Percentiles rank a stretch among this genome's conserved stretches.
Evolutionary conservation across 2,329 filamentous ascomycete genomes (phyloP).

Genomic region (Fusarium paranaense): DNA sequence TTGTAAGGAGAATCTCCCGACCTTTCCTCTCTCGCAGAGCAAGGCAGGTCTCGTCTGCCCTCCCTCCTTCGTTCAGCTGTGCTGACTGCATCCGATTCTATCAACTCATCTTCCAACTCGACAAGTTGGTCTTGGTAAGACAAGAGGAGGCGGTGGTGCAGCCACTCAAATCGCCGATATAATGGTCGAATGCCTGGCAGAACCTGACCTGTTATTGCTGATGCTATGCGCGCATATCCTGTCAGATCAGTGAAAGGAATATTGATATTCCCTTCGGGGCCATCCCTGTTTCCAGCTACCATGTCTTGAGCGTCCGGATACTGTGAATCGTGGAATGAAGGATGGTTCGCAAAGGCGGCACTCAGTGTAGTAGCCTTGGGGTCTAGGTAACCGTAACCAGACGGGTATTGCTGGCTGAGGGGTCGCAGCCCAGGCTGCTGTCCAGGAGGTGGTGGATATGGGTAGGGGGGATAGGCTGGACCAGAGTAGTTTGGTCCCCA

Average conservation of each 20-base stretch:
- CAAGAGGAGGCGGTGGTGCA: constrained; percentile 85
- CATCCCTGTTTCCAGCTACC: constrained; percentile 4
- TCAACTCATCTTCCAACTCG: constrained; percentile 83
- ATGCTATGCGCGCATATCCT: constrained; percentile 73
- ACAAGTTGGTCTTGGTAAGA: constrained; percentile 87
- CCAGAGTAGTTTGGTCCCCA: constrained; percentile 26
- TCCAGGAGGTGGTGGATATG: constrained; percentile 14
- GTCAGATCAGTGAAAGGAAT: constrained; percentile 56
- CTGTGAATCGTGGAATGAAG: constrained; percentile 4
- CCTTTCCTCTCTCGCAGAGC: constrained; percentile 28
- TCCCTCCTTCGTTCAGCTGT: too few species aligned
- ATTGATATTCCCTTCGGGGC: constrained; percentile 42
- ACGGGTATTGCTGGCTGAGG: constrained; percentile 16
- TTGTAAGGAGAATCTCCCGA: too few species aligned
- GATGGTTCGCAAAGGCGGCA: constrained; percentile 1
- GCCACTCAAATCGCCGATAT: constrained; percentile 83
- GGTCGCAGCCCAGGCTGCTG: constrained; percentile 9
- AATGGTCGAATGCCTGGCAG: constrained; percentile 65
- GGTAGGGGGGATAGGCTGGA: constrained; percentile 25
- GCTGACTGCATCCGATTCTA: constrained; percentile 65
- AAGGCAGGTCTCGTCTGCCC: not conserved
- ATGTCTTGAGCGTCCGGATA: constrained; percentile 19
- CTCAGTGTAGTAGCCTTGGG: constrained; percentile 3
- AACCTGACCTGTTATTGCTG: constrained; percentile 56
- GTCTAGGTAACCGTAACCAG: constrained; percentile 12